Base-by-base conservation (phyloP, 1,284 basidiomycete genomes). In the Rhizoctonia solani region DNA sequence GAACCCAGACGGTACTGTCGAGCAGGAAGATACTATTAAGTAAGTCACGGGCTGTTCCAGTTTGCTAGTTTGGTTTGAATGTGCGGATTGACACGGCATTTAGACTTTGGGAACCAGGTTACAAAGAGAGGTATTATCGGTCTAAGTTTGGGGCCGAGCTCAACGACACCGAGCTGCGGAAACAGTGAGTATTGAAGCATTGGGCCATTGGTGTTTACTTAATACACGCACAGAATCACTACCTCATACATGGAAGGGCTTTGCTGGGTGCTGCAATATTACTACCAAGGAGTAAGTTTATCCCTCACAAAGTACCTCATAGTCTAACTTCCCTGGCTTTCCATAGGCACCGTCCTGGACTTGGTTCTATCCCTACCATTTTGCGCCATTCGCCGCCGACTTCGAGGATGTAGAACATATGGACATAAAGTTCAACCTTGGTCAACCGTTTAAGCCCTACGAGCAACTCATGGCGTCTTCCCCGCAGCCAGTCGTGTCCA, bases 331-430 rank as follows among this genome's bases (percentile, higher is more conserved):
- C 11, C 9, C 44, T 69, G 32, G 34, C 30, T 49, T 67, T 32
- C 61, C 67, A 16, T 69, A 93, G 91, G 87, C 90, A n/a, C 94
- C 96, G 3, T 96, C 95, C 0, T 99, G 97, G 97, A 88, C 95
- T 74, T 99, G 97, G 97, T 99, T 90, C 79, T 99, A 98, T 76
- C 97, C 97, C 0, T 97, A 92, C 75, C 96, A 99, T 78, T 99
- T 96, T 76, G 94, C 97, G 3, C 97, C 97, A 0, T 99, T 99
- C 76, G 97, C 97, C 4, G 89, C 90, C 68, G 97, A 99, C 77
- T 98, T 99, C 73, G 84, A 86, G 67, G 88, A 94, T 56, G 79
- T 98, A 39, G 84, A 83, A 46, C 81, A 86, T 71, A 87, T 96
- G 84, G 81, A 93, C 53, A 89, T 99, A 75, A 79, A 82, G 32